A percentile compares a stretch with the other conserved stretches of the same genome.
Conservation (phyloP, 371 early-diverging fungal genomes). For the Mucor plumbeus region DNA sequence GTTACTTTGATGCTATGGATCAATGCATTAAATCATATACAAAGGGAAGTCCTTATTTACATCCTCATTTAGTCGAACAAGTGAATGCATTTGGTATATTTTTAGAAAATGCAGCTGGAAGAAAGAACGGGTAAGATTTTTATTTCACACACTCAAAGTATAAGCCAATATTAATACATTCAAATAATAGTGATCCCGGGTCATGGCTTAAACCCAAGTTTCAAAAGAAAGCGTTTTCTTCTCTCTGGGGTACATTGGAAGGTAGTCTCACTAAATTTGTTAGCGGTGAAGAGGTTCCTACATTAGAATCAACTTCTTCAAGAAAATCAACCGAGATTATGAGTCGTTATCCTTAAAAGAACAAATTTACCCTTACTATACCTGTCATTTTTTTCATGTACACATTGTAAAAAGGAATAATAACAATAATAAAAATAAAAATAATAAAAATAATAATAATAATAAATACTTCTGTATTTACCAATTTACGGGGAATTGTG, state of each 20-base stretch:
- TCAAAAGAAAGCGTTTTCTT: conserved; percentile 65
- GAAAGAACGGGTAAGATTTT: conserved; percentile 42
- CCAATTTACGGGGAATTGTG: not conserved
- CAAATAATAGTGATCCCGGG: conserved; percentile 33
- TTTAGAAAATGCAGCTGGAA: conserved; percentile 47
- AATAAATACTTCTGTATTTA: not conserved
- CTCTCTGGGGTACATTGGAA: conserved; percentile 72
- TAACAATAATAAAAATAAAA: too few relatives aligned
- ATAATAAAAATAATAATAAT: too few relatives aligned
- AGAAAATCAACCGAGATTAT: conserved; percentile 59
- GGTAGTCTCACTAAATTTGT: conserved; percentile 76
- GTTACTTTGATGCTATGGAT: conserved; percentile 81
- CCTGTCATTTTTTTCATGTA: conserved; percentile 5
- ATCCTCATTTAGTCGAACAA: conserved; percentile 66
- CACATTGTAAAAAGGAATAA: not conserved
- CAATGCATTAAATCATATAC: conserved; percentile 72
- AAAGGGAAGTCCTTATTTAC: conserved; percentile 80
- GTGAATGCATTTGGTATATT: conserved; percentile 60
- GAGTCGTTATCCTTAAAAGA: conserved; percentile 22
- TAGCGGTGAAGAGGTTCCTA: conserved; percentile 62
- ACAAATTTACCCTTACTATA: not conserved
- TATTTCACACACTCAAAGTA: not conserved
- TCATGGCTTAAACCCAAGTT: conserved; percentile 66
- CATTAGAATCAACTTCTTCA: conserved; percentile 37
- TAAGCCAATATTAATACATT: not conserved